phyloP scores from a whole-genome alignment of 2,329 filamentous ascomycete species.

The Cladosporium sp. region DNA sequence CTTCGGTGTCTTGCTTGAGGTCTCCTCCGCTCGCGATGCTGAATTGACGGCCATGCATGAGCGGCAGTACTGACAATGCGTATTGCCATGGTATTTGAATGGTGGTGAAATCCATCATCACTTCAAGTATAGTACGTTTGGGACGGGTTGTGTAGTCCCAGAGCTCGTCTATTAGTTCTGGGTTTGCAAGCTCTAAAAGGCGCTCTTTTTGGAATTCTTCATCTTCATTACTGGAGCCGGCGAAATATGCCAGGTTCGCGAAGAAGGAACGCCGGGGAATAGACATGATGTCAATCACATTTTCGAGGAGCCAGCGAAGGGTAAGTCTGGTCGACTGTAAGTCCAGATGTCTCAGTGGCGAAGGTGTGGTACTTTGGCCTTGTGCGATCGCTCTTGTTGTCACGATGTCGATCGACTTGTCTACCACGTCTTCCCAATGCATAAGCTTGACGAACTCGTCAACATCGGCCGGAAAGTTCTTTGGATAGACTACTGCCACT shows the following conservation, averaged over 20 bases:
- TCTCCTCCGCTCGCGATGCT: slow-evolving; percentile 76
- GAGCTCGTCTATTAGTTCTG: slow-evolving; percentile 80
- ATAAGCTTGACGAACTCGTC: slow-evolving; percentile 71
- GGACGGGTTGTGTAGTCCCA: slow-evolving; percentile 94
- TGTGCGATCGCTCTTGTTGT: slow-evolving; percentile 24
- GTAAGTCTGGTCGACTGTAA: slow-evolving; percentile 48
- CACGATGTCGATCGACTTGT: slow-evolving; percentile 59
- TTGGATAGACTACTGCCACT: slow-evolving; percentile 75
- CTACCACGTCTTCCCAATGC: slow-evolving; percentile 71
- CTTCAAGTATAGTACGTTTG: slow-evolving; percentile 84
- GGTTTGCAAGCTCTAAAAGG: slow-evolving; percentile 75
- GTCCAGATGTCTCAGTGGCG: slow-evolving; percentile 37
- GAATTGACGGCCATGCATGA: slow-evolving; percentile 85
- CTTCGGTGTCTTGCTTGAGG: slow-evolving; percentile 26
- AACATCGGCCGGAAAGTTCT: slow-evolving; percentile 82
- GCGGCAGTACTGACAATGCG: slow-evolving; percentile 68
- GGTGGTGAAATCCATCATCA: slow-evolving; percentile 82
- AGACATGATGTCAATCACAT: slow-evolving; percentile 83
- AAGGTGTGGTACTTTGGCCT: slow-evolving; percentile 30
- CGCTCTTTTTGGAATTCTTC: slow-evolving; percentile 64
- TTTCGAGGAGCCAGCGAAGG: slow-evolving; percentile 69
- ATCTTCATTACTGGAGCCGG: slow-evolving; percentile 55
- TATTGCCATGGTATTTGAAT: slow-evolving; percentile 76
- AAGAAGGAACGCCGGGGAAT: slow-evolving; percentile 89
- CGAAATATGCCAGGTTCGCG: slow-evolving; percentile 70